Evolutionary conservation across 2,329 filamentous ascomycete species (phyloP), one percentile per base, ranked within the genome.

Genomic region (Botrytis porri): DNA sequence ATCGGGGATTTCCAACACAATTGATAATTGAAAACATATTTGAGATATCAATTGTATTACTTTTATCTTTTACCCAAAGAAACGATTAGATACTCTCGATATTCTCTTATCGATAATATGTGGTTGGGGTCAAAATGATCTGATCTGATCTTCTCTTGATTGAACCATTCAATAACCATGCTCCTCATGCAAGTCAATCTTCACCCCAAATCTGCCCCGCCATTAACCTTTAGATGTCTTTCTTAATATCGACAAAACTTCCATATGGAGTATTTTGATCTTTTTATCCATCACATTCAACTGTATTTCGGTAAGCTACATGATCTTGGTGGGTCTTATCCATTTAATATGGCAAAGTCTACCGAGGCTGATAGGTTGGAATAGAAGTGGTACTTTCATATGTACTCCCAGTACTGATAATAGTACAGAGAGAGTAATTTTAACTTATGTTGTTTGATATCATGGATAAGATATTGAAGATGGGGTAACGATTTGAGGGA

Each of bases 311-410:
- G 61, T 25, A 66, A 43, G 25, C 45, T 54, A n/a, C 70, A 71
- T 66, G 61, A 71, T 66, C 35, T 65, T 25, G 37, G 43, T 66
- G 59, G 35, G 70, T 51, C 60, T 66, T 66, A 54, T 59, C 37
- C 69, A n/a, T 66, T 41, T 51, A 18, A 64, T 41, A 57, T 67
- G 48, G 59, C 54, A 16, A 70, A 54, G 59, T 65, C 59, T 54
- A 41, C 69, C 35, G 59, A 71, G 45, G 43, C 69, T 57, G 60
- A 71, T 65, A 48, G 29, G 37, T n/a, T 43, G 20, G 59, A 57
- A n/a, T 16, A 39, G 35, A 67, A 29, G 37, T 39, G n/a, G n/a
- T 18, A 57, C 25, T 57, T 41, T 22, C 16, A 18, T 57, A 10
- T 32, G 65, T 67, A 41, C 41, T 37, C 48, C 62, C n/a, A n/a